phyloP scores from a whole-genome alignment of 2,329 filamentous ascomycete species.

The Epichloe festucae region DNA sequence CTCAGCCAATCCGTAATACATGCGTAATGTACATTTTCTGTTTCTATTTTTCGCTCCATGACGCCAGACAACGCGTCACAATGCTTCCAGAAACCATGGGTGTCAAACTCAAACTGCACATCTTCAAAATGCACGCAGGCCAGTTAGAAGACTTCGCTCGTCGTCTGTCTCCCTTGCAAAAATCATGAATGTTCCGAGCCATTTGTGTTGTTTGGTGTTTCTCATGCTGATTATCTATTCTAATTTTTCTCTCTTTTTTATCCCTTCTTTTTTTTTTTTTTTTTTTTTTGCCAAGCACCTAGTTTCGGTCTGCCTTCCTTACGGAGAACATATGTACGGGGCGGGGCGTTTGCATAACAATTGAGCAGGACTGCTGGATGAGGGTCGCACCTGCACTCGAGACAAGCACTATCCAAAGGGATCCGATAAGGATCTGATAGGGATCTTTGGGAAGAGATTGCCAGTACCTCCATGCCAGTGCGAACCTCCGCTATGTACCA shows the following conservation, averaged over 20 bases:
- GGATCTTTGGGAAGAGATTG: background rate
- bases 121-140: too few relatives aligned
- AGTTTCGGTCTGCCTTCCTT: background rate
- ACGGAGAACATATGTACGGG: background rate
- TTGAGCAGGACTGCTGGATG: too few relatives aligned
- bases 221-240: too few relatives aligned
- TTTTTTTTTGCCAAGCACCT: background rate
- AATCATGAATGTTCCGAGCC: too few relatives aligned
- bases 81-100: too few relatives aligned
- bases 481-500: background rate
- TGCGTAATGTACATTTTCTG: background rate
- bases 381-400: background rate
- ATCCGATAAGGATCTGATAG: background rate
- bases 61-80: background rate
- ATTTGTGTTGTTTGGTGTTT: too few relatives aligned
- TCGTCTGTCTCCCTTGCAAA: too few relatives aligned
- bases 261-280: background rate
- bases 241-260: background rate
- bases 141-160: too few relatives aligned
- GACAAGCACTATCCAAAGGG: background rate
- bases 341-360: too few relatives aligned
- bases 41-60: background rate
- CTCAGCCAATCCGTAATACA: too few relatives aligned
- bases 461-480: background rate
- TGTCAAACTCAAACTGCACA: too few relatives aligned